phyloP scores from a whole-genome alignment of 345 rosid genomes.

The Heritiera fomes region DNA sequence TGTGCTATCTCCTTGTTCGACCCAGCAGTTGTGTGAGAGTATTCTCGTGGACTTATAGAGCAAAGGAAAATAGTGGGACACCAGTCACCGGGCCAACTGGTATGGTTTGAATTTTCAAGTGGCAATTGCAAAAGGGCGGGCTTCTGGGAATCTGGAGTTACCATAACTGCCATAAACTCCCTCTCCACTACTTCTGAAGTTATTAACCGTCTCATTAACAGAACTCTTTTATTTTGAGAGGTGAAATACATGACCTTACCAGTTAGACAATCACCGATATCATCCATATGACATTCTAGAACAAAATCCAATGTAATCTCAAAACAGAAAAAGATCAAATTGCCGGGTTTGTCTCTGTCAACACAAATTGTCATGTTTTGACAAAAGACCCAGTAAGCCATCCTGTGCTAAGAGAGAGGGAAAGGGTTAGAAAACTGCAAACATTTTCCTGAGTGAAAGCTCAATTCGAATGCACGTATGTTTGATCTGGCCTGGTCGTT shows the following conservation, averaged over 20 bases:
- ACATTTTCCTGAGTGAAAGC: background rate
- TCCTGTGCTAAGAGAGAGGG: no score
- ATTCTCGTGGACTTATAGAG: background rate
- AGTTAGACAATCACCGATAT: no score
- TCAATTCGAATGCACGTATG: background rate
- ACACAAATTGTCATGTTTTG: background rate
- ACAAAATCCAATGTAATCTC: background rate
- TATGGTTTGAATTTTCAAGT: background rate
- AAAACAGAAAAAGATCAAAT: background rate
- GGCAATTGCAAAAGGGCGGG: background rate
- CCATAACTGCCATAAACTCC: slow-evolving; percentile 27
- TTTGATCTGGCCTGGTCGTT: background rate
- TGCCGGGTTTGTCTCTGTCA: background rate
- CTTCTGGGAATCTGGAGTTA: background rate
- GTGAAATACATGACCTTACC: no score
- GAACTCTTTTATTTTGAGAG: no score
- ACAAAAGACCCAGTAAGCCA: background rate
- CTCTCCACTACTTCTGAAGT: slow-evolving; percentile 10
- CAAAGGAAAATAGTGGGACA: background rate
- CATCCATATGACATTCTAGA: background rate
- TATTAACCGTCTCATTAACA: background rate
- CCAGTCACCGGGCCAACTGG: background rate
- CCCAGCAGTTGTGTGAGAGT: background rate
- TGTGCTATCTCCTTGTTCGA: background rate
- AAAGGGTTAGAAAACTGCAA: background rate